Evolutionary conservation across 805 yeast genomes (phyloP).

Genomic region (Kodamaea hsintzibuensis): DNA sequence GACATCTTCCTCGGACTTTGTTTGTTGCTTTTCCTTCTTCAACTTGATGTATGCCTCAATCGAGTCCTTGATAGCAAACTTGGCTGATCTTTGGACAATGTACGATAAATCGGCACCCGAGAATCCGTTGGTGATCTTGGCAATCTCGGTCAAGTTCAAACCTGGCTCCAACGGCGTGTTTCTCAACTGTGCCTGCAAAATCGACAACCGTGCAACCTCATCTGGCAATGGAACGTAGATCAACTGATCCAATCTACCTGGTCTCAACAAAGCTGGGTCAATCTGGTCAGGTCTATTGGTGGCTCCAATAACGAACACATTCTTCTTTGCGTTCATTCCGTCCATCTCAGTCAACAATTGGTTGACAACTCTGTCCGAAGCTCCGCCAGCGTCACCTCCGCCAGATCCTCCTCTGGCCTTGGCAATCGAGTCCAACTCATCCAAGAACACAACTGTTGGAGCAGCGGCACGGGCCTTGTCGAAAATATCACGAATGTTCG

Average conservation of each 20-base stretch:
- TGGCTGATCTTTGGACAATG: constrained; percentile 98
- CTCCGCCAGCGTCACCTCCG: constrained; percentile 97
- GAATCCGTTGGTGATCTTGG: constrained; percentile 94
- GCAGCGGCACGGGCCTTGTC: constrained; percentile 99
- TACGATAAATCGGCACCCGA: constrained; percentile 98
- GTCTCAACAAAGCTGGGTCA: constrained; percentile 97
- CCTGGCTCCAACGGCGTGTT: constrained; percentile 99
- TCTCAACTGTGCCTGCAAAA: constrained; percentile 93
- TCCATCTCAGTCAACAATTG: constrained; percentile 98
- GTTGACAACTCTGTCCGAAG: constrained; percentile 93
- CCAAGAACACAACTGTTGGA: constrained; percentile 97
- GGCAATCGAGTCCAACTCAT: constrained; percentile 97
- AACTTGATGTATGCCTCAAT: constrained; percentile 69
- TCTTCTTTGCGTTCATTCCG: constrained; percentile 99
- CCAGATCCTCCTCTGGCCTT: constrained; percentile 85
- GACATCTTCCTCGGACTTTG: constrained; percentile 50
- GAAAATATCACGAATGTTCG: constrained; percentile 94
- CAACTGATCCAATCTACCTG: constrained; percentile 98
- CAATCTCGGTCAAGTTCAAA: constrained; percentile 81
- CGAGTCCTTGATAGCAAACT: constrained; percentile 96
- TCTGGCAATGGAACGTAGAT: constrained; percentile 99
- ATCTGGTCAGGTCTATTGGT: constrained; percentile 99
- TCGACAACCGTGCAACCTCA: constrained; percentile 89
- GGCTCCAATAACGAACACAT: constrained; percentile 98
- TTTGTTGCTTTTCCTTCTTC: constrained; percentile 44